Base-by-base conservation (phyloP, 108 stramenopile genomes). In the Pseudonitzschia delicatissima region DNA sequence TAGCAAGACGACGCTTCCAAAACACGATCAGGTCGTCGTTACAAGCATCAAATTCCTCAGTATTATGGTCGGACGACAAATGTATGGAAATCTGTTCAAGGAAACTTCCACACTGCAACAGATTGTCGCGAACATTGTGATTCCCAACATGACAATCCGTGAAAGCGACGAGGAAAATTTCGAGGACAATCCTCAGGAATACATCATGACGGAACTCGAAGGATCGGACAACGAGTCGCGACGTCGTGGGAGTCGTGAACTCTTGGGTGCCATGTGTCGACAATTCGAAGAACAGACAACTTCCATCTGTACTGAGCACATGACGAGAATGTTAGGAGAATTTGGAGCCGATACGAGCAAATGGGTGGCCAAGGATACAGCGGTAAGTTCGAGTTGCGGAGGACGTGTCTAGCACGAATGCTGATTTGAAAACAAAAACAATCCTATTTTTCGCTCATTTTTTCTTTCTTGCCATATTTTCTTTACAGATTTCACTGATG, bases 161-260 rank as follows among this genome's bases (percentile, higher is more conserved):
- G 98, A 97, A 60, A 66, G 65, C 35, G 93, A 94, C 77, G 86
- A 91, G 67, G 96, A 97, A 71, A 78, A 81, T 23, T 99, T 99
- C 66, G 97, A 98, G 75, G 97, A 97, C 60, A 94, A 98, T 76
- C 96, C 97, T 0, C 68, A 77, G 13, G 99, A 99, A 48, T 99
- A 90, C 80, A 96, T 99, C 64, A 67, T 90, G 58, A 84, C 93
- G 1, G 99, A 99, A 72, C 88, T 99, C 73, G 99, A 99, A 77
- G 94, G 93, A 12, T 81, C 83, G 45, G 96, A 98, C 74, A 87
- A 76, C 27, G 98, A 99, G 39, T 97, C 96, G 1, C 80, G 99
- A 20, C 84, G 98, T 29, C 80, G 93, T 33, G 90, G 93, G 33
- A 93, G 92, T 67, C 88, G 93, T 55, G 98, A 98, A 29, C 80